phyloP scores from a whole-genome alignment of 306 rosid genomes.

The Vachellia collinsii region DNA sequence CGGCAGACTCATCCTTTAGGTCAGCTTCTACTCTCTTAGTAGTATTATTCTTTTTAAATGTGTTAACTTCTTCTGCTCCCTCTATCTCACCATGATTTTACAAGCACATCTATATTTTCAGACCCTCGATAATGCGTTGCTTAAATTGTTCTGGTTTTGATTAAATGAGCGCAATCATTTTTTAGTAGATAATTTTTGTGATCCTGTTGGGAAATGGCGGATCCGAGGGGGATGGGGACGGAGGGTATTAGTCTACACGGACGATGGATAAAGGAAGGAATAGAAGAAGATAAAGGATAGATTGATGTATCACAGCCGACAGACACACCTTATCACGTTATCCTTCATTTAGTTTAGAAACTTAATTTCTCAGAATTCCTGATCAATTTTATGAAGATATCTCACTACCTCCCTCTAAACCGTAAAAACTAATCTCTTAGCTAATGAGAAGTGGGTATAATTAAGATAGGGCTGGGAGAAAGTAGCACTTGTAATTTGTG shows the following conservation, averaged over 20 bases:
- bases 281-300: not conserved
- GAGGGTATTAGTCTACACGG: not conserved
- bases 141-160: not conserved
- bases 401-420: not conserved
- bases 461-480: slow-evolving; percentile 50
- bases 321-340: not conserved
- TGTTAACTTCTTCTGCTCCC: not conserved
- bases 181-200: not conserved
- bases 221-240: not conserved
- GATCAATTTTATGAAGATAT: too few species aligned
- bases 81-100: not conserved
- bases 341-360: not conserved
- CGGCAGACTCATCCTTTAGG: slow-evolving; percentile 4
- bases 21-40: not conserved
- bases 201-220: not conserved
- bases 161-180: not conserved
- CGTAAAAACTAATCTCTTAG: not conserved
- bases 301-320: not conserved
- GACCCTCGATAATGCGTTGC: not conserved
- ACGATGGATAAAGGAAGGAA: not conserved
- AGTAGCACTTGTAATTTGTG: slow-evolving; percentile 74
- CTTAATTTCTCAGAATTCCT: too few species aligned
- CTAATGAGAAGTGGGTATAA: slow-evolving; percentile 48
- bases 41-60: not conserved
- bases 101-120: not conserved